A percentile compares a stretch with the other conserved stretches of the same genome.
These are phyloP conservation scores for Boletus rubescentipes DNA, from an alignment of 768 basidiomycete genomes.

Conservation along the genomic window DNA sequence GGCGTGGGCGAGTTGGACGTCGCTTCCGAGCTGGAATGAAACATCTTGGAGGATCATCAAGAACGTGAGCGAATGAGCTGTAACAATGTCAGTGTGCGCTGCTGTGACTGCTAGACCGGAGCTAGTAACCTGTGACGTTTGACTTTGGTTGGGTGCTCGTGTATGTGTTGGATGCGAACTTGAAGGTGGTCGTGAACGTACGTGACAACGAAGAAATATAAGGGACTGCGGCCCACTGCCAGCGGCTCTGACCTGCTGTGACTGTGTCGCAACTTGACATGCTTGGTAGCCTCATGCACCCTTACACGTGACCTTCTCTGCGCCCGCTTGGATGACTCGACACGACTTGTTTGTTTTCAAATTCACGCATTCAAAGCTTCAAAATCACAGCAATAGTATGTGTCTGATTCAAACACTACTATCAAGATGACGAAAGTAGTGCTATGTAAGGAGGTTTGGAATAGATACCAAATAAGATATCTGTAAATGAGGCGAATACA, in stretches of 20 bases:
- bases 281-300: not conserved
- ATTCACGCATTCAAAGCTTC: no score
- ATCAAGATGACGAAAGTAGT: not conserved
- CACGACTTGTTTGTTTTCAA: no score
- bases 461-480: not conserved
- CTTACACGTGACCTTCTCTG: constrained; percentile 12
- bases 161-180: not conserved
- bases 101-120: not conserved
- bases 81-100: not conserved
- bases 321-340: not conserved
- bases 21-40: constrained; percentile 37
- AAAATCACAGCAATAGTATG: no score
- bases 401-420: not conserved
- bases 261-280: not conserved
- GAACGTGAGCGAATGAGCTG: not conserved
- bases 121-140: not conserved
- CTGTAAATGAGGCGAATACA: not conserved
- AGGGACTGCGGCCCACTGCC: not conserved
- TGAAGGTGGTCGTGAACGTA: not conserved
- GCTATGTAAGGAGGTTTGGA: not conserved
- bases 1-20: constrained; percentile 34
- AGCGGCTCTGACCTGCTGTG: constrained; percentile 5
- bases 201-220: not conserved
- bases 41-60: constrained; percentile 29
- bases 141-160: not conserved